These are phyloP conservation scores for Saitozyma sp. DNA, from an alignment of 768 basidiomycete species.

Conservation along the genomic window DNA sequence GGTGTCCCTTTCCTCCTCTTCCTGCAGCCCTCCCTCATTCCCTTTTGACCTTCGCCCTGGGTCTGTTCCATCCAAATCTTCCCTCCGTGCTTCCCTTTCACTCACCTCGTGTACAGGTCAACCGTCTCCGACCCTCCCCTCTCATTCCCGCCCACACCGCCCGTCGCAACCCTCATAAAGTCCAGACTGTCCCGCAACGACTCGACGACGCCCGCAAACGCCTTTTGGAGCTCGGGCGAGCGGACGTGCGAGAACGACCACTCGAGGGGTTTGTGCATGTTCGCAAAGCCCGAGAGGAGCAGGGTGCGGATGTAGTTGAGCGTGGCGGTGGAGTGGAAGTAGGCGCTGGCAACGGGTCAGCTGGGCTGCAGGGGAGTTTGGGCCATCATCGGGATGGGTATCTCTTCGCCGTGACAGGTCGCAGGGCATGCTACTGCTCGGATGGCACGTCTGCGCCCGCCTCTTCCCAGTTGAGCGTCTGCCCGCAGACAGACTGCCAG, in stretches of 20 bases:
- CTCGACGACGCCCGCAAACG: conserved; percentile 82
- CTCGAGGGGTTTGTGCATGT: conserved; percentile 81
- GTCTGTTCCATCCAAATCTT: no score
- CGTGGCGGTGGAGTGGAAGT: conserved; percentile 93
- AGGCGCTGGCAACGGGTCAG: conserved; percentile 62
- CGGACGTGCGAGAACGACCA: conserved; percentile 94
- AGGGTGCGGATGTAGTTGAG: conserved; percentile 88
- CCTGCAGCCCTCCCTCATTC: no score
- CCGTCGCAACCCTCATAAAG: conserved; percentile 85
- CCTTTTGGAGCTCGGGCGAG: conserved; percentile 65
- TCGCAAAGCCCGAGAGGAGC: conserved; percentile 88
- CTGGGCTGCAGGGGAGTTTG: neutral
- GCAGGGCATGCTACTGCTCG: neutral
- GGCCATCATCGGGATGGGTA: neutral
- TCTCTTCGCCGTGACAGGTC: neutral
- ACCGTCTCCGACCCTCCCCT: conserved; percentile 80
- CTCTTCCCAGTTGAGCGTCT: neutral
- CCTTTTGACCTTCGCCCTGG: no score
- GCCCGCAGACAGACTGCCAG: no score
- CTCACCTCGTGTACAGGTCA: conserved; percentile 87
- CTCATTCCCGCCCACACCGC: conserved; percentile 63
- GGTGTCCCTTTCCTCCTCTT: no score
- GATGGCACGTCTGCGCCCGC: neutral
- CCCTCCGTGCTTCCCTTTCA: neutral
- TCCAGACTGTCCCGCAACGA: conserved; percentile 87